Evolutionary conservation across 164 flowering plant genomes (phyloP).

Genomic region (Piper longum): DNA sequence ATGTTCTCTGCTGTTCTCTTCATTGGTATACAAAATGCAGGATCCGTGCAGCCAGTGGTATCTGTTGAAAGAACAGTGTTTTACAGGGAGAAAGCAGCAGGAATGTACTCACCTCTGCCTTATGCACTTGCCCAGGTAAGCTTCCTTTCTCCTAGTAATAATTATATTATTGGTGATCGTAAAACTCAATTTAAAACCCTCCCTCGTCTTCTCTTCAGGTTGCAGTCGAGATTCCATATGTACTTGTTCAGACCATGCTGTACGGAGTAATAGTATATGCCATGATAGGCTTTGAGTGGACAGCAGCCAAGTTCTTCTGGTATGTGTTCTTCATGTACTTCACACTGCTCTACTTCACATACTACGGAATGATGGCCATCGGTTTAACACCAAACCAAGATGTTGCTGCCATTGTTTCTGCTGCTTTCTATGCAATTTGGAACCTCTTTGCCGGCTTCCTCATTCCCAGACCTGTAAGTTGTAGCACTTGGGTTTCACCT

Average conservation of each 20-base stretch:
- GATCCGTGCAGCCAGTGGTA: constrained; percentile 48
- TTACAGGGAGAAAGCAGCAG: constrained; percentile 51
- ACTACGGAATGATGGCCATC: constrained; percentile 65
- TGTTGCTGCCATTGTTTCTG: constrained; percentile 38
- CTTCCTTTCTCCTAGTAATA: not conserved
- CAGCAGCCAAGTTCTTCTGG: constrained; percentile 45
- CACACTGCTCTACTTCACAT: constrained; percentile 49
- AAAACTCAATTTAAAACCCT: not conserved
- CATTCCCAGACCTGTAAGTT: constrained; percentile 42
- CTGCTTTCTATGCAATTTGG: constrained; percentile 46
- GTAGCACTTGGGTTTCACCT: not conserved
- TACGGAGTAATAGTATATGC: constrained; percentile 40
- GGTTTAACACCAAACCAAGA: constrained; percentile 49
- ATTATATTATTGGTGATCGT: no score
- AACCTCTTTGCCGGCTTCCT: constrained; percentile 53
- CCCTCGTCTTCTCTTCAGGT: constrained; percentile 14
- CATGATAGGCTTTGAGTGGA: constrained; percentile 60
- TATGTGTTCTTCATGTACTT: constrained; percentile 49
- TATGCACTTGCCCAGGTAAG: constrained; percentile 48
- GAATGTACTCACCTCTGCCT: constrained; percentile 50
- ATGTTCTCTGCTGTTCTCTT: constrained; percentile 48
- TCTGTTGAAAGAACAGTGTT: constrained; percentile 46
- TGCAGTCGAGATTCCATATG: constrained; percentile 36
- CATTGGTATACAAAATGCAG: constrained; percentile 34
- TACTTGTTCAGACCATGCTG: constrained; percentile 24